Percentiles rank a stretch among this genome's conserved stretches.
Evolutionary conservation across 306 rosid species (phyloP).

Genomic region (Abrus precatorius): DNA sequence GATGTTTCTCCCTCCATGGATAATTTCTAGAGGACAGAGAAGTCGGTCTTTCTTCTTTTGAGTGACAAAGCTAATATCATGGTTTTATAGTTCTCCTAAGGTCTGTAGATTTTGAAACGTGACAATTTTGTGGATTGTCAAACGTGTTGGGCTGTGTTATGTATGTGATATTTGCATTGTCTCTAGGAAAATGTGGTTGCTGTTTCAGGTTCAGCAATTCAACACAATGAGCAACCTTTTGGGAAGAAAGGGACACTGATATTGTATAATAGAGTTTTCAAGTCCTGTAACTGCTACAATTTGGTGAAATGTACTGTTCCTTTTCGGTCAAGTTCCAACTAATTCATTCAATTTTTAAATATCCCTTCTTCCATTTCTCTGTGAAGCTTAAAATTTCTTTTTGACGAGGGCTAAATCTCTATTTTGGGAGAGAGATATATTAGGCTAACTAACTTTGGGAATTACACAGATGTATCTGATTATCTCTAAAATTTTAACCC

Average conservation of each 20-base stretch:
- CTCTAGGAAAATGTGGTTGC: constrained; percentile 49
- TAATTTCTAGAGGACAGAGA: constrained; percentile 49
- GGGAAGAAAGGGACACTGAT: constrained; percentile 45
- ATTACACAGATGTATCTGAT: constrained; percentile 1
- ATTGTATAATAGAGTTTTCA: constrained; percentile 52
- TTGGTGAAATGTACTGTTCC: constrained; percentile 43
- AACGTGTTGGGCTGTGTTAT: constrained; percentile 50
- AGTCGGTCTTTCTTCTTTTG: constrained; percentile 49
- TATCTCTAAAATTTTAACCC: neutral
- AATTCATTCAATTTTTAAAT: constrained; percentile 31
- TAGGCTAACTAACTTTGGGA: neutral
- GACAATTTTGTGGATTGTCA: constrained; percentile 50
- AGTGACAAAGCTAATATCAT: constrained; percentile 52
- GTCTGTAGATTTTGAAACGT: constrained; percentile 47
- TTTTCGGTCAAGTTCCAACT: constrained; percentile 18
- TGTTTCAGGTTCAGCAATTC: constrained; percentile 38
- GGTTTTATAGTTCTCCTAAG: constrained; percentile 48
- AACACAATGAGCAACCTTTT: constrained; percentile 41
- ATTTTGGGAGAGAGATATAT: neutral
- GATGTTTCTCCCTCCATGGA: constrained; percentile 49
- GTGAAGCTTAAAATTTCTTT: constrained; percentile 18
- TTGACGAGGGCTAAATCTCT: constrained; percentile 16
- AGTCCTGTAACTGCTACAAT: constrained; percentile 38
- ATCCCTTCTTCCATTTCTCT: constrained; percentile 25
- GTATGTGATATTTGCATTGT: constrained; percentile 48